Percentiles rank a stretch among this genome's conserved stretches.
These are phyloP conservation scores for Solanum arcanum DNA, from an alignment of 257 asterid species.

Conservation along the genomic window DNA sequence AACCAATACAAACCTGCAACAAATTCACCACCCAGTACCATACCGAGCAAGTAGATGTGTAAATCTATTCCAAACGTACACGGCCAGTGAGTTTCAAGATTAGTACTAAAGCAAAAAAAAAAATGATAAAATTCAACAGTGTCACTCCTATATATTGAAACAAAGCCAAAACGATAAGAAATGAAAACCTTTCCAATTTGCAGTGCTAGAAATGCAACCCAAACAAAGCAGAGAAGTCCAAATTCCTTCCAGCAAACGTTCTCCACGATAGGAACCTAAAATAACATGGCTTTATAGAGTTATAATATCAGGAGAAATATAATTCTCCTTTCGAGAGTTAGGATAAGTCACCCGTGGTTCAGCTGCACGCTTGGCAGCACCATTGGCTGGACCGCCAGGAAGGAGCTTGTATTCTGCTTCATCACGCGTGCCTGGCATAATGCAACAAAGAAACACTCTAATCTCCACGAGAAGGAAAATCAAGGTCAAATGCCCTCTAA, in stretches of 20 bases:
- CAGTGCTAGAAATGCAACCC: conserved; percentile 71
- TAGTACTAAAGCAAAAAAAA: not conserved
- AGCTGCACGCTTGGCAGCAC: conserved; percentile 17
- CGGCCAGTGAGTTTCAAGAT: conserved; percentile 2
- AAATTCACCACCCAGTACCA: conserved; percentile 83
- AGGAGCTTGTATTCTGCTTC: conserved; percentile 76
- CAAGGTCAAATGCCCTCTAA: not conserved
- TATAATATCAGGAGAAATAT: not conserved
- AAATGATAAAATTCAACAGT: not conserved
- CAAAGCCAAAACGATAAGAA: not conserved
- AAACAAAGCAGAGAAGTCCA: conserved; percentile 73
- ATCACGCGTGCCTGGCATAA: conserved; percentile 32
- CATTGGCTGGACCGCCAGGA: conserved; percentile 57
- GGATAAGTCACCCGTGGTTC: conserved; percentile 43
- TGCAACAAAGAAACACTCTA: not conserved
- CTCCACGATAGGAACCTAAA: conserved; percentile 56
- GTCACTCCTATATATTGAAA: not conserved
- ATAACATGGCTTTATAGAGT: not conserved
- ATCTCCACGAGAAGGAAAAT: not conserved
- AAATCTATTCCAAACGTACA: conserved; percentile 35
- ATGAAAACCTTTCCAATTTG: conserved; percentile 64
- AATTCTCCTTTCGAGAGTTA: not conserved
- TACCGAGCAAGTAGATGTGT: conserved; percentile 55
- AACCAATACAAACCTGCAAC: conserved; percentile 50
- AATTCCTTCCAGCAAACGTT: conserved; percentile 90